Conservation (phyloP, 192 early-diverging fungal genomes). For the Gigaspora rosea region DNA sequence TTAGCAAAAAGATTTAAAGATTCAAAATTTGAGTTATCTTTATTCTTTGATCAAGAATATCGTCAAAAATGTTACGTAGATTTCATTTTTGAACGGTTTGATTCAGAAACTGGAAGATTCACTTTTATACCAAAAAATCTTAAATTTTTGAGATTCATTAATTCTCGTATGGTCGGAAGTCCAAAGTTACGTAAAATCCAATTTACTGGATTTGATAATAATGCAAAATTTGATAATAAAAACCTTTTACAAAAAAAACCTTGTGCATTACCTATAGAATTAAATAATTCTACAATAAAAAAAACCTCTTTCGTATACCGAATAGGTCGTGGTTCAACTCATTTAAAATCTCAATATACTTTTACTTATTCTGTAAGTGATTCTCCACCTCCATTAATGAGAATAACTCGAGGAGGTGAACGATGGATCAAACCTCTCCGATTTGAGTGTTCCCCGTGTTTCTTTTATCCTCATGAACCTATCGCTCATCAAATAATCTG, state of each 20-base stretch:
- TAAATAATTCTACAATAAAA: neutral
- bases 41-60: slow-evolving; percentile 24
- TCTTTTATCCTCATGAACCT: slow-evolving; percentile 24
- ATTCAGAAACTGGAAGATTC: neutral
- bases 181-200: slow-evolving; percentile 11
- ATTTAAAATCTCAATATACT: slow-evolving; percentile 2
- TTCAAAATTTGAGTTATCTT: neutral
- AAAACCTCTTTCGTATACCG: neutral
- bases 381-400: neutral
- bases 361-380: slow-evolving; percentile 9
- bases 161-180: neutral
- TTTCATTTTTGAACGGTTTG: neutral
- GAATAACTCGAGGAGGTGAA: slow-evolving; percentile 14
- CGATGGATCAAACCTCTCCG: neutral
- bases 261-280: neutral
- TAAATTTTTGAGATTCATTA: neutral
- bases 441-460: slow-evolving; percentile 21
- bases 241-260: slow-evolving; percentile 19
- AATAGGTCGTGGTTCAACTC: slow-evolving; percentile 19
- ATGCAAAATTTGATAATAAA: neutral
- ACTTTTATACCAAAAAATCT: slow-evolving; percentile 6
- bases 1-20: slow-evolving; percentile 13
- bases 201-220: neutral
- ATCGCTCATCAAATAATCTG: neutral
- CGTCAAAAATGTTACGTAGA: neutral